phyloP scores from a whole-genome alignment of 2,329 filamentous ascomycete genomes.

The Clathrospora elynae region DNA sequence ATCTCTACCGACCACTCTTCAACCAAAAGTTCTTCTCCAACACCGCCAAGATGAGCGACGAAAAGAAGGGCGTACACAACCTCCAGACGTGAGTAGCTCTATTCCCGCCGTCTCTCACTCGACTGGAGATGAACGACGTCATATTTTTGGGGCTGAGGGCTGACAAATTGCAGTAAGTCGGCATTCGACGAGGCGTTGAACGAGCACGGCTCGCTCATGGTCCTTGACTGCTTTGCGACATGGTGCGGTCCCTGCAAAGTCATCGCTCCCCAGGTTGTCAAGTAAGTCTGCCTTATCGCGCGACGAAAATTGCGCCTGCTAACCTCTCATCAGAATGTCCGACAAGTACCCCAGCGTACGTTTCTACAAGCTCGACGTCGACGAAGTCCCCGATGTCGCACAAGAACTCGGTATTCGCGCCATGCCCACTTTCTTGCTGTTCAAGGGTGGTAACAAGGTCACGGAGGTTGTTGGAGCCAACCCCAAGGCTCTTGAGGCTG shows the following conservation, averaged over 20 bases:
- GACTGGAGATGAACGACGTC: conserved; percentile 16
- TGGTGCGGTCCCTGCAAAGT: conserved; percentile 97
- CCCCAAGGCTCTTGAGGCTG: conserved; percentile 66
- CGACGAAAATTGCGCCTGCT: conserved; percentile 3
- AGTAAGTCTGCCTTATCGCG: conserved; percentile 54
- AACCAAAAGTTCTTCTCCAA: conserved; percentile 49
- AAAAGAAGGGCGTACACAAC: conserved; percentile 56
- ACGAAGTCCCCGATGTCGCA: conserved; percentile 75
- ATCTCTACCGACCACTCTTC: conserved; percentile 44
- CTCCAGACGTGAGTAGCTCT: conserved; percentile 49
- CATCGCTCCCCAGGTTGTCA: conserved; percentile 75
- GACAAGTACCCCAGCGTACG: conserved; percentile 64
- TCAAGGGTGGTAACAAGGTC: conserved; percentile 76
- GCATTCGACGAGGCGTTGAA: conserved; percentile 64
- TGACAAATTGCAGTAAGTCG: conserved; percentile 55
- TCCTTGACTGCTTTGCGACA: conserved; percentile 84
- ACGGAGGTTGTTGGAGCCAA: conserved; percentile 80
- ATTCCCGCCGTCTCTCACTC: conserved; percentile 6
- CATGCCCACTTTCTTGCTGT: conserved; percentile 91
- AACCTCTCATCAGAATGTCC: conserved; percentile 58
- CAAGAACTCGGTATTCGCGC: conserved; percentile 80
- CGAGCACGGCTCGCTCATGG: conserved; percentile 63
- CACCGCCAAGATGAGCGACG: conserved; percentile 51
- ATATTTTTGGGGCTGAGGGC: conserved; percentile 10
- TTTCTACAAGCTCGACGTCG: conserved; percentile 93